Evolutionary conservation across 2,329 filamentous ascomycete genomes (phyloP), one percentile per base, ranked within the genome.

Genomic region (Ascochyta koolunga): DNA sequence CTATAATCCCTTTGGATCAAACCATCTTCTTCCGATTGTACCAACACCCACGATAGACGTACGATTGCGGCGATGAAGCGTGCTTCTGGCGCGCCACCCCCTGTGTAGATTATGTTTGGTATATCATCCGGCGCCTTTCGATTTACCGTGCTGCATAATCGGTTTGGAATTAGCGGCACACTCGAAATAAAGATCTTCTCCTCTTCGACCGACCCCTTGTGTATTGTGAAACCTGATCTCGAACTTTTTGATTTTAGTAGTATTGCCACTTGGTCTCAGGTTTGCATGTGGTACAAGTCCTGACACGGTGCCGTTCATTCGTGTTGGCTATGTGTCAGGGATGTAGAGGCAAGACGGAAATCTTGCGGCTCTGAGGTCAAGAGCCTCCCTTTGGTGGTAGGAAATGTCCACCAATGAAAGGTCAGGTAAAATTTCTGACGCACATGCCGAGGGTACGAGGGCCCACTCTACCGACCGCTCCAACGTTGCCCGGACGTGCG

Each of bases 41-140:
- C 62, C 67, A 75, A 65, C 64, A 74, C 56, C 59, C 62, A 70
- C 69, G 69, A 73, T 75, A 75, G 72, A 75, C 72, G 71, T 73
- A 74, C 62, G 68, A 73, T 65, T 66, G 66, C 66, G 69, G 60
- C 60, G 61, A 62, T 44, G 60, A 50, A 49, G 62, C 61, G 58
- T 51, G 47, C 43, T 59, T 50, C 51, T 54, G 56, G 56, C 55
- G 64, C 57, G 59, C 61, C 58, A 56, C 62, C 45, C 61, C 59
- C 58, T 60, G 50, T 75, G 68, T 73, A 73, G 66, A 66, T 66
- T 71, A 72, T 67, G 60, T 69, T 68, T 65, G 64, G 65, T 70
- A 67, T 71, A 69, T 58, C 60, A 64, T 68, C 59, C 64, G 66
- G 66, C 65, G 67, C 58, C 50, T 65, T 67, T 62, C 57, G 68